phyloP scores from a whole-genome alignment of 208 protist species.

The Trypanosomatidae sp. region DNA sequence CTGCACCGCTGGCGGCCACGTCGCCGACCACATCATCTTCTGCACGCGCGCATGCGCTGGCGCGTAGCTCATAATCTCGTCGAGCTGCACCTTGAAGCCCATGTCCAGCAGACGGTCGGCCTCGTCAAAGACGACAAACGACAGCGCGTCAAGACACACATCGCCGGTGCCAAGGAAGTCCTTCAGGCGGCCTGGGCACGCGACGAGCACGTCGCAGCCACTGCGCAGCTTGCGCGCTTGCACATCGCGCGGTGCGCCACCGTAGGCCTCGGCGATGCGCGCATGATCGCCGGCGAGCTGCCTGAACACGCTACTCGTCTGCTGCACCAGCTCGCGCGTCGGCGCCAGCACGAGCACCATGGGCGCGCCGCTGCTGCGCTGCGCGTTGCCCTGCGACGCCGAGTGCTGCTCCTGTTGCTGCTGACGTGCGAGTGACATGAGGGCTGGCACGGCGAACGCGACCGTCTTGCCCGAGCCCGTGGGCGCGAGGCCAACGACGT shows the following conservation, averaged over 20 bases:
- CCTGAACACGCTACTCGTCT: constrained; percentile 96
- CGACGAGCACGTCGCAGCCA: constrained; percentile 91
- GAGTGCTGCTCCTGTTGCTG: too few species aligned
- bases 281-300: constrained; percentile 26
- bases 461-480: constrained; percentile 98
- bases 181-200: constrained; percentile 96
- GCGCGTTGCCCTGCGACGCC: constrained; percentile 26
- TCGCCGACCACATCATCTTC: constrained; percentile 97
- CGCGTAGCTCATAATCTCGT: constrained; percentile 90
- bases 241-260: constrained; percentile 45
- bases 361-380: constrained; percentile 37
- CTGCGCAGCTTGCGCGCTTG: constrained; percentile 40
- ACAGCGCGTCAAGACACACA: constrained; percentile 74
- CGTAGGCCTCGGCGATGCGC: constrained; percentile 69
- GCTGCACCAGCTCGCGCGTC: constrained; percentile 96
- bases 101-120: constrained; percentile 95
- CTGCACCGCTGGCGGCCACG: constrained; percentile 81
- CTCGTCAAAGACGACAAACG: constrained; percentile 99
- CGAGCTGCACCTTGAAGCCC: constrained; percentile 87
- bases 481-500: constrained; percentile 95
- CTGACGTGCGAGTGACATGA: too few species aligned
- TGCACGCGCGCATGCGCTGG: constrained; percentile 55
- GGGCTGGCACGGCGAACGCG: constrained; percentile 95
- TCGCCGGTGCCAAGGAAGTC: constrained; percentile 90
- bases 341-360: constrained; percentile 95